Base-by-base conservation (phyloP, 2,329 filamentous ascomycete species). In the Diaporthe destruens region DNA sequence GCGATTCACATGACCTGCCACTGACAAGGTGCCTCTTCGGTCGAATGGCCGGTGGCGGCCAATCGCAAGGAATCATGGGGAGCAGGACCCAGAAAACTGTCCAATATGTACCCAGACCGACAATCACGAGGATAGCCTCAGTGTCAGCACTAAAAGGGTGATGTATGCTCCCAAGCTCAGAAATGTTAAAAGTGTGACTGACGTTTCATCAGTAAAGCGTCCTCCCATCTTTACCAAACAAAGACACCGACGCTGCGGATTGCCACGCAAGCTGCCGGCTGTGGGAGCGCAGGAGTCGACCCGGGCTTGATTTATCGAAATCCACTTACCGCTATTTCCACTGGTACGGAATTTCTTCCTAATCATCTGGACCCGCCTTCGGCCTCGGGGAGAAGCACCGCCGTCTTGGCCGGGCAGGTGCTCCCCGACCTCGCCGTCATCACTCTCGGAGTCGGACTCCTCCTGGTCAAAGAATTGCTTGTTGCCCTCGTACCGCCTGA, bases 401-500 rank as follows among this genome's bases (percentile, higher is more conserved):
- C 71, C 55, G 51, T 71, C 53, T 29, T 65, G 63, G 49, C 25
- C 29, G 14, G 44, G 34, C 25, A n/a, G 29, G 18, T 51, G 29
- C 5, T 68, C 59, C 51, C 72, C 72, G 56, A 34, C 65, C 23
- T 65, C 73, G 18, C 68, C 72, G 74, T 81, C 78, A 36, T 79
- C 77, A 16, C 76, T 74, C 36, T 81, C 77, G 55, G 82, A 77
- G 56, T 77, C 74, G 16, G 59, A 73, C 71, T 80, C 88, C 23
- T 87, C 80, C 71, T 87, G 86, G 74, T 87, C 89, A 82, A 98
- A 98, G 84, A 99, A 98, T 82, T 98, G 96, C 76, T 91, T 90
- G 80, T 98, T 98, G 72, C 96, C 95, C 83, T 98, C 94, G 80
- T 95, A 94, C 69, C 96, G 91, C 72, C 96, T 89, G 82, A 97